phyloP scores from a whole-genome alignment of 148 eudicot genomes.

The Limonium bicolor region DNA sequence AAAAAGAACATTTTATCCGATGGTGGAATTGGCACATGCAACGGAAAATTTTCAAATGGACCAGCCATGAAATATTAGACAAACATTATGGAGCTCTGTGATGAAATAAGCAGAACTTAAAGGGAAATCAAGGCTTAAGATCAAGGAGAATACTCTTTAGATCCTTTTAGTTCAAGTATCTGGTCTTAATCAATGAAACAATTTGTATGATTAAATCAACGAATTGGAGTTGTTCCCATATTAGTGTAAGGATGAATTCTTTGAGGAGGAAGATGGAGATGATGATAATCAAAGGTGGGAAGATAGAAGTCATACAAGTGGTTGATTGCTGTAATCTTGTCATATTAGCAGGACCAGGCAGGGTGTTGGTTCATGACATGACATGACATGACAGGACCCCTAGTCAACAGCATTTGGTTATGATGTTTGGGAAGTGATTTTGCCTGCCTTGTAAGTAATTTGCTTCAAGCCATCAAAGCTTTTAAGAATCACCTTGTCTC shows the following conservation, averaged over 20 bases:
- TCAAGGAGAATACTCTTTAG: no score
- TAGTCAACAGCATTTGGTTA: slow-evolving; percentile 58
- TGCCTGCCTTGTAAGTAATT: no score
- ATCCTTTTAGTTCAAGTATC: slow-evolving; percentile 70
- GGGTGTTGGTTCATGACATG: slow-evolving; percentile 45
- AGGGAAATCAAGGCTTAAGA: no score
- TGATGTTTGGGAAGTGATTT: slow-evolving; percentile 40
- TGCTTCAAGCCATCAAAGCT: no score
- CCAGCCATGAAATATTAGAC: no score
- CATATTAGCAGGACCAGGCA: slow-evolving; percentile 20
- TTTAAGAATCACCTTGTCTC: no score
- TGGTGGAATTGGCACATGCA: no score
- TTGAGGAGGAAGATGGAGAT: slow-evolving; percentile 22
- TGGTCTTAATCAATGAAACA: slow-evolving; percentile 35
- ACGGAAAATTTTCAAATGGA: no score
- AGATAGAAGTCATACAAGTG: slow-evolving; percentile 56
- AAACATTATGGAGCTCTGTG: no score
- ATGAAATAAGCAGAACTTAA: no score
- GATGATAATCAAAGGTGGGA: slow-evolving; percentile 84
- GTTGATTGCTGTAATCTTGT: slow-evolving; percentile 42
- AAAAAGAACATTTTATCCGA: no score
- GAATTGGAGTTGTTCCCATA: slow-evolving; percentile 11
- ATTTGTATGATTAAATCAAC: slow-evolving; percentile 7
- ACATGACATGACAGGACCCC: slow-evolving; percentile 54
- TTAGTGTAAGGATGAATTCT: slow-evolving; percentile 20